These are phyloP conservation scores for Hydrangea macrophylla DNA, from an alignment of 148 eudicot species.

Conservation along the genomic window DNA sequence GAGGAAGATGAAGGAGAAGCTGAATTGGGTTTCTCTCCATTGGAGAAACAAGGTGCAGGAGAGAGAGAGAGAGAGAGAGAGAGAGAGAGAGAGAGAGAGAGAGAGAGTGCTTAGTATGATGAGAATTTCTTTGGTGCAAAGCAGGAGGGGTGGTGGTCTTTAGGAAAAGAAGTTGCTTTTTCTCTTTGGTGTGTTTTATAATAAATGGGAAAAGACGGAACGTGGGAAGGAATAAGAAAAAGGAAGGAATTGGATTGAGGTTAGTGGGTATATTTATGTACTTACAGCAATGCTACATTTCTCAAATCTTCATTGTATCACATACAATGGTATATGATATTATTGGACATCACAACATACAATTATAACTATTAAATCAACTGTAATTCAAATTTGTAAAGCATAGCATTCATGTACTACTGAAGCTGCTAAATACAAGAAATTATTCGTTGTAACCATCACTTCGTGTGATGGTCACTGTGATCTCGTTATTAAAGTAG, in stretches of 20 bases:
- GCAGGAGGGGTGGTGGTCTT: slow-evolving; percentile 23
- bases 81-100: not conserved
- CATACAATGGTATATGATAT: too few relatives aligned
- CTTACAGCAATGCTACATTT: too few relatives aligned
- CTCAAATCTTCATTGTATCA: too few relatives aligned
- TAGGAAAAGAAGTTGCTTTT: slow-evolving; percentile 12
- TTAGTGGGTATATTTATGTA: not conserved
- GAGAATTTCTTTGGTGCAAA: slow-evolving; percentile 41
- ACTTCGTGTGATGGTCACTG: too few relatives aligned
- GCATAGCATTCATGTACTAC: too few relatives aligned
- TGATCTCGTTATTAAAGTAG: too few relatives aligned
- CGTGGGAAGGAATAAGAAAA: slow-evolving; percentile 34
- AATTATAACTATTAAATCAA: too few relatives aligned
- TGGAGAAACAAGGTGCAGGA: slow-evolving; percentile 11
- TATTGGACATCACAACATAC: too few relatives aligned
- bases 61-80: not conserved
- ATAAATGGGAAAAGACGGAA: slow-evolving; percentile 23
- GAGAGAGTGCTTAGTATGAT: slow-evolving; percentile 36
- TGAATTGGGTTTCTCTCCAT: slow-evolving; percentile 29
- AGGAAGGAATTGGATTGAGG: slow-evolving; percentile 2
- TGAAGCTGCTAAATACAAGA: too few relatives aligned
- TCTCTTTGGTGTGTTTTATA: slow-evolving; percentile 5
- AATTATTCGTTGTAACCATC: too few relatives aligned
- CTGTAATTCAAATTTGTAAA: too few relatives aligned
- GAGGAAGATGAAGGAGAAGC: slow-evolving; percentile 19